Base-by-base conservation (phyloP, 768 basidiomycete genomes). In the Hypholoma fasciculare region DNA sequence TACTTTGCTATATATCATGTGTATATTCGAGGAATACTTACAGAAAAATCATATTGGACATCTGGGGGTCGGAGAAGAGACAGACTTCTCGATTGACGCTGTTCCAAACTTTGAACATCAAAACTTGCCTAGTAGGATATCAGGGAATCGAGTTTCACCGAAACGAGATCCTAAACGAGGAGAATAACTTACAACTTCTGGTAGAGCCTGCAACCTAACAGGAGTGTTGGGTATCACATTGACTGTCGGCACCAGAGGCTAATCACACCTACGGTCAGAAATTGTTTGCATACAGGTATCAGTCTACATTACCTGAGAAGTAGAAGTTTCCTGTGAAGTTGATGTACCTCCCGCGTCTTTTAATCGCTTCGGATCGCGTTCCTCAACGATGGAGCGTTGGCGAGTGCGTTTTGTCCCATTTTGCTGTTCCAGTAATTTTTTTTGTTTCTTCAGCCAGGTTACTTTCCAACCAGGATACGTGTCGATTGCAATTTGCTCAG, bases 401-500 rank as follows among this genome's bases (percentile, higher is more conserved):
- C 20, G 50, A 52, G 50, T n/a, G 20, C 50, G 50, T 39, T 52
- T 52, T 17, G 19, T 11, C 19, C 36, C 37, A 20, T 39, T 39
- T 39, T 52, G 16, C 6, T 39, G 7, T 19, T 52, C 8, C 1
- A 9, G 20, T 44, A 13, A 19, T 48, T 48, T 56, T 30, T 59
- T 49, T 44, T 54, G 26, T 27, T 34, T 54, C 13, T 55, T 59
- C 7, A 39, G n/a, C 58, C 58, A 59, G 30, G 43, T 59, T 20
- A 34, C 13, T 27, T 55, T 48, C 58, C 58, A 59, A 40, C 44
- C 43, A 42, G 52, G 58, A 49, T 36, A 59, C 34, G 30, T 55
- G 19, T 59, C 46, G 46, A 46, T 59, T 14, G 58, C 58, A 14
- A 59, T 55, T 30, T 54, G 58, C 17, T 59, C 53, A 9, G 58